Percentiles rank a stretch among this genome's conserved stretches.
Conservation (phyloP, 2,329 filamentous ascomycete genomes). For the Penicillium sp. region DNA sequence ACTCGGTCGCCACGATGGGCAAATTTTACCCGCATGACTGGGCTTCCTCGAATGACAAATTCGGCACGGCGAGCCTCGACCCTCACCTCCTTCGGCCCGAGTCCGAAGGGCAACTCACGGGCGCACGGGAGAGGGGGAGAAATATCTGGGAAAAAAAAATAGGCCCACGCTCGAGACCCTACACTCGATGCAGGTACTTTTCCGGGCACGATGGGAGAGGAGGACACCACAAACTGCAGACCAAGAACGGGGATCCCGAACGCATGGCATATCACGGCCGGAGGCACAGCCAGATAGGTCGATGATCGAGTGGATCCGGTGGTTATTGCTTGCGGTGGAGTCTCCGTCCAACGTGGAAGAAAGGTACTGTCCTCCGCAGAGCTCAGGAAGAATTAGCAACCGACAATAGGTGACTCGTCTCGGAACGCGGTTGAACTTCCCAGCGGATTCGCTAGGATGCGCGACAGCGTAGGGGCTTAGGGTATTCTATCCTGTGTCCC, state of each 20-base stretch:
- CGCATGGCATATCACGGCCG: conserved; percentile 1
- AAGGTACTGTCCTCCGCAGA: neutral
- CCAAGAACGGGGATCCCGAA: neutral
- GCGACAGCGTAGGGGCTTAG: neutral
- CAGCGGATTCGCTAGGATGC: neutral
- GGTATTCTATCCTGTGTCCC: neutral
- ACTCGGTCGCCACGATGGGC: conserved; percentile 1
- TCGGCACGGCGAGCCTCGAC: conserved; percentile 10
- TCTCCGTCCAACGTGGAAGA: conserved; percentile 6
- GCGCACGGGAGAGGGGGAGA: neutral
- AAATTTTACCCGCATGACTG: neutral
- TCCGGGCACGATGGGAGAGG: neutral
- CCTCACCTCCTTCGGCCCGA: conserved; percentile 19
- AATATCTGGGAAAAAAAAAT: neutral
- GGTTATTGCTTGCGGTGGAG: conserved; percentile 10
- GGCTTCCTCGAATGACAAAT: conserved; percentile 13
- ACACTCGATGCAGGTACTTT: conserved; percentile 16
- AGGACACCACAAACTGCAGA: neutral
- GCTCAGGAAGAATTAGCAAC: neutral
- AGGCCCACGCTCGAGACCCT: neutral
- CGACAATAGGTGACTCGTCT: neutral
- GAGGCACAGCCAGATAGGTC: conserved; percentile 8
- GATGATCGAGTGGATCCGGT: conserved; percentile 12
- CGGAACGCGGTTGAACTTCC: neutral
- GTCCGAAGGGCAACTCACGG: conserved; percentile 11